Percentiles rank a stretch among this genome's conserved stretches.
These are phyloP conservation scores for Diaporthe vexans DNA, from an alignment of 2,329 filamentous ascomycete species.

Conservation along the genomic window DNA sequence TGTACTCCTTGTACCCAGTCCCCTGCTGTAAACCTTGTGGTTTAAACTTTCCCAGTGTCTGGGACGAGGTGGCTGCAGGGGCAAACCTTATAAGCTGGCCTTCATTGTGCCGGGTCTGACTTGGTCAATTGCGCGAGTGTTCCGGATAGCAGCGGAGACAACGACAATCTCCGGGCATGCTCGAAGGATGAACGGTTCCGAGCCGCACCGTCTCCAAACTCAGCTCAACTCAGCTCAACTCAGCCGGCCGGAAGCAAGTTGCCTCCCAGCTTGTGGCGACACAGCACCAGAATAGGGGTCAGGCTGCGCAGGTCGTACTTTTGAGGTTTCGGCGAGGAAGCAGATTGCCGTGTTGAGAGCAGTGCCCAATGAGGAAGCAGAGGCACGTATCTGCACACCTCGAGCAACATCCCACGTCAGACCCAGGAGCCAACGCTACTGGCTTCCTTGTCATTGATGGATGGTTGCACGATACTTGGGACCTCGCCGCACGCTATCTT, in stretches of 20 bases:
- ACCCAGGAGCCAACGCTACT: not conserved
- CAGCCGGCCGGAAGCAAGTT: not conserved
- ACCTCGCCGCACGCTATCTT: slow-evolving; percentile 18
- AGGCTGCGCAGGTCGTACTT: slow-evolving; percentile 15
- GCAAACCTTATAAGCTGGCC: not conserved
- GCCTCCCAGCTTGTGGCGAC: not conserved
- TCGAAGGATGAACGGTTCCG: not conserved
- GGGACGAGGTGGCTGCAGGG: slow-evolving; percentile 18
- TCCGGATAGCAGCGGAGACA: not conserved
- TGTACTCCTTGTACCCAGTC: not conserved
- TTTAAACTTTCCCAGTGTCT: slow-evolving; percentile 21
- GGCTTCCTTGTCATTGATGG: not conserved
- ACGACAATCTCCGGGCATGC: not conserved
- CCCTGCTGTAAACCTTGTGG: not conserved
- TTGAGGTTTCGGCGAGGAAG: not conserved
- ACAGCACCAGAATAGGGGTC: not conserved
- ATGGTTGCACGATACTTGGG: not conserved
- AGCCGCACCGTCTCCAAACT: not conserved
- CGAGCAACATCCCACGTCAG: not conserved
- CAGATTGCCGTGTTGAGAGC: not conserved
- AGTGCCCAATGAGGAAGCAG: not conserved
- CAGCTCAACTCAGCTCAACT: slow-evolving; percentile 1
- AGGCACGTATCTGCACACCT: not conserved
- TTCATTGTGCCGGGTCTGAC: not conserved
- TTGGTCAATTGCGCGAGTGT: not conserved